Evolutionary conservation across 2,329 filamentous ascomycete species (phyloP), one percentile per base, ranked within the genome.

Genomic region (Elsinoe necatrix): DNA sequence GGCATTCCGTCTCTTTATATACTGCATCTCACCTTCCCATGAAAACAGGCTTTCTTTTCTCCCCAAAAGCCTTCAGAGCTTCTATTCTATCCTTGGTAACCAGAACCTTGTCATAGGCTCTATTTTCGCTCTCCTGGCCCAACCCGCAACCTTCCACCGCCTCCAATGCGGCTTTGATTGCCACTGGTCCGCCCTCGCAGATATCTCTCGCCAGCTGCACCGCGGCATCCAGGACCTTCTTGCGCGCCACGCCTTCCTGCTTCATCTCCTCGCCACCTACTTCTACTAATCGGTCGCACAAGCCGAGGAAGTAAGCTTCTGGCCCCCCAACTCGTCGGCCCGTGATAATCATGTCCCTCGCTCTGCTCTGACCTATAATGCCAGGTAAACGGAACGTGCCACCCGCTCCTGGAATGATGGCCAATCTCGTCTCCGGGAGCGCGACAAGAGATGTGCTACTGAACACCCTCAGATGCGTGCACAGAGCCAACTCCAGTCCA

Each of bases 331-430:
- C 87, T 42, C 89, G 79, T n/a, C 93, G 82, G 2, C 93, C 93
- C 0, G 92, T 97, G 7, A 97, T 77, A 54, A 97, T 86, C 65
- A 97, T 75, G 70, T 98, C 92, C 52, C 91, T 80, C n/a, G 93
- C 93, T 56, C 90, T 83, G 23, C 80, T 77, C 21, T 86, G 74
- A 4, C 93, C 93, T 62, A 98, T 85, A 18, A 98, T 73, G 7
- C 79, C 80, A 1, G 90, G 89, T 0, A 98, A 82, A 8, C 93
- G 85, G 71, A 89, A 89, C 0, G 92, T 97, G 59, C 92, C 93
- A 42, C 93, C 93, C 1, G 92, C 93, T 58, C 93, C 93, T 2
- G 93, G 93, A 62, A 98, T 87, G 68, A 98, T 98, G 57, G 87
- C 93, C 1, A 98, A 80, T 1, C 91, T 80, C 1, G 93, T 97